phyloP scores from a whole-genome alignment of 2,329 filamentous ascomycete species.

The Stemphylium vesicarium region DNA sequence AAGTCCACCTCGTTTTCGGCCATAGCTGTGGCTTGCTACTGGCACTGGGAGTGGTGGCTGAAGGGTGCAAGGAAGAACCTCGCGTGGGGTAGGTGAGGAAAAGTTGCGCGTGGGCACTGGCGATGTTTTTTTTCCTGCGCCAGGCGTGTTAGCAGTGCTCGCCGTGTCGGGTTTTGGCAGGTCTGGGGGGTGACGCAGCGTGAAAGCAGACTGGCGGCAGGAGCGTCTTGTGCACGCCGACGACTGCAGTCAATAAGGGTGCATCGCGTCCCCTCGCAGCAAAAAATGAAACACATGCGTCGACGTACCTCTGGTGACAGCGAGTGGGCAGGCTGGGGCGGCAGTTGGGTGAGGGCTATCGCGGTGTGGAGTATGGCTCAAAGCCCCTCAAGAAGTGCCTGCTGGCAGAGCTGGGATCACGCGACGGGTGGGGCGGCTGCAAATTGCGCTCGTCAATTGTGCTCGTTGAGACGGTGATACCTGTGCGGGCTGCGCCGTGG shows the following conservation, averaged over 20 bases:
- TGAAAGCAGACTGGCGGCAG: constrained; percentile 20
- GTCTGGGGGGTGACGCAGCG: constrained; percentile 13
- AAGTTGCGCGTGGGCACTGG: constrained; percentile 33
- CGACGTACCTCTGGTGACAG: constrained; percentile 42
- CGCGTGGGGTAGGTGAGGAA: constrained; percentile 40
- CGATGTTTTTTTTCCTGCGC: constrained; percentile 24
- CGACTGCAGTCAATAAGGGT: background rate
- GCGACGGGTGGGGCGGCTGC: constrained; percentile 40
- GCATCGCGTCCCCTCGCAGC: constrained; percentile 3
- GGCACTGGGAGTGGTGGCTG: constrained; percentile 28
- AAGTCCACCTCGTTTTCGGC: constrained; percentile 93
- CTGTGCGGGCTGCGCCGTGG: constrained; percentile 38
- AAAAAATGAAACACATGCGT: background rate
- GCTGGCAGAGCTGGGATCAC: constrained; percentile 43
- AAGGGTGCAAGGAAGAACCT: constrained; percentile 44
- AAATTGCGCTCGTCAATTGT: constrained; percentile 37
- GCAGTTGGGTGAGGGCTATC: constrained; percentile 31
- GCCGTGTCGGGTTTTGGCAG: constrained; percentile 13
- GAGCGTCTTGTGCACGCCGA: constrained; percentile 17
- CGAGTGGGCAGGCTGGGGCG: constrained; percentile 24
- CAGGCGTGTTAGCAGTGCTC: constrained; percentile 28
- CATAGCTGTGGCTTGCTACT: constrained; percentile 61
- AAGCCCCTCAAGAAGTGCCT: constrained; percentile 49
- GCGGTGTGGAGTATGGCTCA: constrained; percentile 46
- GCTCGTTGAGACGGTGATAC: constrained; percentile 31